Conservation (phyloP, 495 filamentous ascomycete species). For the Talaromyces ruber region DNA sequence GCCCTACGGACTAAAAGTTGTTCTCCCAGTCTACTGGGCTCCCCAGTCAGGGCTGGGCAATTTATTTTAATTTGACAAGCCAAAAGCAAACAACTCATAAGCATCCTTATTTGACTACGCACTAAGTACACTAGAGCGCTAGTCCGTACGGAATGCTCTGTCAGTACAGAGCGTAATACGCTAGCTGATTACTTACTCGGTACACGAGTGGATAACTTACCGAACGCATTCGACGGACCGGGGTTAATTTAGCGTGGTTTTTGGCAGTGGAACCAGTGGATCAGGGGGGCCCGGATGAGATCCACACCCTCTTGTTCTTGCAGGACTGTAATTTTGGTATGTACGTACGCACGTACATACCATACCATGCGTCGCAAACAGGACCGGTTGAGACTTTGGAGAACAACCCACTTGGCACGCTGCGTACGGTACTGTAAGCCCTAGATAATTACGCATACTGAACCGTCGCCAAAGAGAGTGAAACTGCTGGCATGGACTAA, state of each 20-base stretch:
- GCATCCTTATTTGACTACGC: not conserved
- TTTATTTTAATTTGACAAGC: not conserved
- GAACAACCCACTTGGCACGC: not conserved
- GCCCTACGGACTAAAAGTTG: slow-evolving; percentile 3
- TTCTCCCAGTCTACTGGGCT: not conserved
- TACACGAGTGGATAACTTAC: not conserved
- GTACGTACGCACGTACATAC: not conserved
- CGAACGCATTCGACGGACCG: not conserved
- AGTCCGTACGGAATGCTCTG: not conserved
- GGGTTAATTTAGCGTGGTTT: not conserved
- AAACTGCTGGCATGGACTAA: not conserved
- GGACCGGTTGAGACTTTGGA: not conserved
- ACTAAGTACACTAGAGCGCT: not conserved
- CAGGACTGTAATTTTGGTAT: not conserved
- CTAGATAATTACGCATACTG: not conserved
- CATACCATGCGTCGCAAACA: not conserved
- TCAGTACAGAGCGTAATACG: not conserved
- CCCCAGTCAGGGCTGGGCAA: not conserved
- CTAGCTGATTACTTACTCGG: not conserved
- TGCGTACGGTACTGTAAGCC: not conserved
- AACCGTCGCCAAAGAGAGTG: not conserved
- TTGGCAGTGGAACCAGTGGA: not conserved
- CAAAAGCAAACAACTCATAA: not conserved
- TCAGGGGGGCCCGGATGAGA: not conserved
- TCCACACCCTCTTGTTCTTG: not conserved